Conservation (phyloP, 768 basidiomycete genomes). For the Russula olivacea region DNA sequence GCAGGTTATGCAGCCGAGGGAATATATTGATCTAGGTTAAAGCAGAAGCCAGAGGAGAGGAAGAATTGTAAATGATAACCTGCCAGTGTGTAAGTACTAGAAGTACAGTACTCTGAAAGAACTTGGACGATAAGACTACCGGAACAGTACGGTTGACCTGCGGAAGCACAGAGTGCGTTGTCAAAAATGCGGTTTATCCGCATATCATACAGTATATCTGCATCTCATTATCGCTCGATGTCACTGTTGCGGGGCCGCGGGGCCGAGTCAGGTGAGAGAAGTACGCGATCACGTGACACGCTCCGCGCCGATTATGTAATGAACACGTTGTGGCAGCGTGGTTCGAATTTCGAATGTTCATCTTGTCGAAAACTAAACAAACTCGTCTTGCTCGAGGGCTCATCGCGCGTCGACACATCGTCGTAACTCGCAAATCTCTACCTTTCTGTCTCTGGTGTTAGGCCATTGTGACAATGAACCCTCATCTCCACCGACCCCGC, state of each 20-base stretch:
- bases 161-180: too few species aligned
- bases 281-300: constrained; percentile 12
- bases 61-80: background rate
- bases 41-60: background rate
- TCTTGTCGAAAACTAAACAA: background rate
- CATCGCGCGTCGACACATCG: constrained; percentile 1
- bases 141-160: too few species aligned
- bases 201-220: too few species aligned
- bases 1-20: background rate
- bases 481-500: constrained; percentile 16
- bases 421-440: background rate
- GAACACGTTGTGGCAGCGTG: constrained; percentile 14
- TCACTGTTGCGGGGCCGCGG: too few species aligned
- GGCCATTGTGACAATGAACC: constrained; percentile 24
- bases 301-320: constrained; percentile 5
- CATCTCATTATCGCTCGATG: too few species aligned
- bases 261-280: background rate
- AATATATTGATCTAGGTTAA: background rate
- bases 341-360: constrained; percentile 7
- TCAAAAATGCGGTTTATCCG: too few species aligned
- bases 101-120: too few species aligned
- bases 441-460: constrained; percentile 25
- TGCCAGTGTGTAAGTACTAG: background rate
- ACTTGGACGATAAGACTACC: too few species aligned
- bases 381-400: background rate